Evolutionary conservation across 2,329 filamentous ascomycete genomes (phyloP).

Genomic region (Fusarium tanahbumbuense): DNA sequence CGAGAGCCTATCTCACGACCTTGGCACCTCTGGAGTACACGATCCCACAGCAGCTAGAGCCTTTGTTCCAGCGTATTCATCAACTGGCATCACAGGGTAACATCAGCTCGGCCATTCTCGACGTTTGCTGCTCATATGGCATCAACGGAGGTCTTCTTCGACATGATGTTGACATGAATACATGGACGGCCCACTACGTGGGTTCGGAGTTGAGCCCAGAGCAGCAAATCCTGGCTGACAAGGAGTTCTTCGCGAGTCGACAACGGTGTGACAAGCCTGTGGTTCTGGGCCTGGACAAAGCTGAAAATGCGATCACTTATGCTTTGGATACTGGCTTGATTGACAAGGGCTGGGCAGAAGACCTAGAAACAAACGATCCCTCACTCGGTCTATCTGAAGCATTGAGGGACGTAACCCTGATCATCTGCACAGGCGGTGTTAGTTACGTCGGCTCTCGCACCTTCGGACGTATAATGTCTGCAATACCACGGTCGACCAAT

Average conservation of each 20-base stretch:
- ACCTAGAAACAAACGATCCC: not conserved
- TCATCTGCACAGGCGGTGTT: not conserved
- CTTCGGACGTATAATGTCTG: not conserved
- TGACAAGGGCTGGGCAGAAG: not conserved
- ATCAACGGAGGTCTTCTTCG: not conserved
- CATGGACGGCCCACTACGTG: not conserved
- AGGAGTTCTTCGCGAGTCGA: not conserved
- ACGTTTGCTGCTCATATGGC: not conserved
- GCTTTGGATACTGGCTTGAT: not conserved
- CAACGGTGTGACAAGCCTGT: not conserved
- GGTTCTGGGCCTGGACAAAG: not conserved
- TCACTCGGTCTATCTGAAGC: fast-evolving
- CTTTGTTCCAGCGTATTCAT: not conserved
- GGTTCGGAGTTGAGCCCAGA: fast-evolving
- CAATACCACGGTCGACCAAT: not conserved
- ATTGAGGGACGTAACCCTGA: not conserved
- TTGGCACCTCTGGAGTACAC: not conserved
- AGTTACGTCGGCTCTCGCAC: not conserved
- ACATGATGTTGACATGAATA: not conserved
- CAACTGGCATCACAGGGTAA: fast-evolving
- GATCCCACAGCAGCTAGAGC: not conserved
- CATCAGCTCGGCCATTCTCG: not conserved
- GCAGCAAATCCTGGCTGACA: not conserved
- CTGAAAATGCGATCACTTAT: not conserved
- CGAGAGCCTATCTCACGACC: not conserved